A percentile compares a stretch with the other conserved stretches of the same genome.
Evolutionary conservation across 2,329 filamentous ascomycete genomes (phyloP).

Genomic region (Tolypocladium guangdongense): DNA sequence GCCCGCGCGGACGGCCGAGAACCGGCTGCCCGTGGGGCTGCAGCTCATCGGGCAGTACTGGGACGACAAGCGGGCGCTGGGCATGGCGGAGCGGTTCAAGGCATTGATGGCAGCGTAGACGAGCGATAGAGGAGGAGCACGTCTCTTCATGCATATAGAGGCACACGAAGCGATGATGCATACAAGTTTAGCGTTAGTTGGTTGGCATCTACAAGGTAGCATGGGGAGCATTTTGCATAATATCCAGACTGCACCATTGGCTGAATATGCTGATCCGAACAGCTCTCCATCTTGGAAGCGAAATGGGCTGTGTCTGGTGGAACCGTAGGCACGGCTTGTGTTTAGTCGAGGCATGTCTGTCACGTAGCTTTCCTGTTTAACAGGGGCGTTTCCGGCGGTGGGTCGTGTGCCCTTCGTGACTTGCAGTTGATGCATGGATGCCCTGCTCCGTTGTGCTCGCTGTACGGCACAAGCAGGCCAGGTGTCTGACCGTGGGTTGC

Average conservation of each 20-base stretch:
- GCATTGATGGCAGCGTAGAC: not conserved
- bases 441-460: not conserved
- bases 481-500: not conserved
- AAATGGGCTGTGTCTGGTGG: too few species aligned
- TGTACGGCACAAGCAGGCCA: not conserved
- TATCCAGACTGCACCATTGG: not conserved
- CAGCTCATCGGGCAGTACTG: constrained; percentile 77
- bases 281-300: not conserved
- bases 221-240: not conserved
- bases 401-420: not conserved
- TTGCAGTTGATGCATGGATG: not conserved
- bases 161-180: not conserved
- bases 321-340: not conserved
- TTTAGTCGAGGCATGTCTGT: too few species aligned
- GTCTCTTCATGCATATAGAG: constrained; percentile 1
- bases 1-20: constrained; percentile 36
- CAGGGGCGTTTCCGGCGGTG: not conserved
- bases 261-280: not conserved
- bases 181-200: not conserved
- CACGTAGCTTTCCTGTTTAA: not conserved
- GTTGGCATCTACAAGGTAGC: not conserved
- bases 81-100: constrained; percentile 34
- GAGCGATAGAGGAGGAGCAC: not conserved
- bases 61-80: constrained; percentile 55
- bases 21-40: constrained; percentile 39